Evolutionary conservation across 1,139 yeast genomes (phyloP).

Genomic region (Scheffersomyces cryptocercus): DNA sequence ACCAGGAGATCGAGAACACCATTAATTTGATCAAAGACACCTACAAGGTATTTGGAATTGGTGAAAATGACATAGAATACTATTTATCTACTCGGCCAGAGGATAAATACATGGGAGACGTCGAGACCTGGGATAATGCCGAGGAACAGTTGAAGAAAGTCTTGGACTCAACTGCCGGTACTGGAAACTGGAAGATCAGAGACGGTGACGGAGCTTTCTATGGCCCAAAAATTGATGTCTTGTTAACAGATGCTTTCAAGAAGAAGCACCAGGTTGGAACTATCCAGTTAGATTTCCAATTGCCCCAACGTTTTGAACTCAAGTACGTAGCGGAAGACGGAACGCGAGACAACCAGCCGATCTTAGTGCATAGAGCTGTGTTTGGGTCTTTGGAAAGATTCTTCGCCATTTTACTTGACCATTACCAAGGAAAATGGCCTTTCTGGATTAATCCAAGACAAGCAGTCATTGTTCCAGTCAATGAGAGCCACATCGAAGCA

Average conservation of each 20-base stretch:
- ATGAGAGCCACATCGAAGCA: conserved; percentile 51
- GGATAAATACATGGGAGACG: conserved; percentile 76
- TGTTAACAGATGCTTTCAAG: conserved; percentile 78
- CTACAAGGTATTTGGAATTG: conserved; percentile 77
- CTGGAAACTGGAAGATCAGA: conserved; percentile 66
- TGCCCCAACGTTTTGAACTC: conserved; percentile 82
- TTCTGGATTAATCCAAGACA: conserved; percentile 98
- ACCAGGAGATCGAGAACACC: conserved; percentile 72
- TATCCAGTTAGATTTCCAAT: conserved; percentile 90
- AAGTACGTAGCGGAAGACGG: conserved; percentile 58
- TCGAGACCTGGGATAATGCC: conserved; percentile 83
- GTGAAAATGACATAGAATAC: conserved; percentile 54
- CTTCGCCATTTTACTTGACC: conserved; percentile 87
- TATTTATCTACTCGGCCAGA: conserved; percentile 89
- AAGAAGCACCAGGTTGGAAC: conserved; percentile 96
- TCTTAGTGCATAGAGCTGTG: conserved; percentile 92
- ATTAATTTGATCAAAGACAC: conserved; percentile 75
- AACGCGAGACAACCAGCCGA: conserved; percentile 63
- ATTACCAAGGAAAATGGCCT: conserved; percentile 95
- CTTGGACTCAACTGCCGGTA: conserved; percentile 55
- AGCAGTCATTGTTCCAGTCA: conserved; percentile 82
- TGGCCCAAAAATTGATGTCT: conserved; percentile 92
- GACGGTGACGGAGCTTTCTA: conserved; percentile 98
- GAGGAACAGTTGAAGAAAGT: conserved; percentile 71
- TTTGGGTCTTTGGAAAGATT: conserved; percentile 94